Conservation (phyloP, 2,329 filamentous ascomycete species). For the Nectriaceae sp. region DNA sequence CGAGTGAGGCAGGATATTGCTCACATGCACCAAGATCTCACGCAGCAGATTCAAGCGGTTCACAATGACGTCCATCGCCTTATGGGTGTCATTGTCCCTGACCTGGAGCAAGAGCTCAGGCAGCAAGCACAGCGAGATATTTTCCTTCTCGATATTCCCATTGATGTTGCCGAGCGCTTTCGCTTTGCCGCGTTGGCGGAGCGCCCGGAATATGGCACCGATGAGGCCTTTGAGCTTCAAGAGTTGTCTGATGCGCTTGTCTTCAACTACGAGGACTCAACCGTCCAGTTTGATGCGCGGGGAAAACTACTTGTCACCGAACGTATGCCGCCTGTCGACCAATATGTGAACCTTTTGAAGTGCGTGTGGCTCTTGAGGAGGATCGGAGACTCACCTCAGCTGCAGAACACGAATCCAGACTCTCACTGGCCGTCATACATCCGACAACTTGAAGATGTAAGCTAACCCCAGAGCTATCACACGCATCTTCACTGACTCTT, state of each 20-base stretch:
- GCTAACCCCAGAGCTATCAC: too few relatives aligned
- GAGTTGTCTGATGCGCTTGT: conserved; percentile 37
- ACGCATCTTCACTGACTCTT: conserved; percentile 11
- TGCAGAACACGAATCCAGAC: conserved; percentile 15
- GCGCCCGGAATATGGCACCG: conserved; percentile 19
- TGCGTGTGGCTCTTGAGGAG: conserved; percentile 33
- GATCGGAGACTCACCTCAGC: conserved; percentile 17
- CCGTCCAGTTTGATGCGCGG: conserved; percentile 20
- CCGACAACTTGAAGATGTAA: conserved; percentile 34
- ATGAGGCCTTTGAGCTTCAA: conserved; percentile 23
- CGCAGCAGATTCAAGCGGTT: conserved; percentile 22
- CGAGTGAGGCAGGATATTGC: conserved; percentile 32
- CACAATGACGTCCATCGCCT: conserved; percentile 25
- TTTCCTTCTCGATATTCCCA: conserved; percentile 20
- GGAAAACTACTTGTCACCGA: conserved; percentile 30
- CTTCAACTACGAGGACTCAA: conserved; percentile 29
- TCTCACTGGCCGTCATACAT: conserved; percentile 40
- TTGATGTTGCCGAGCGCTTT: conserved; percentile 24
- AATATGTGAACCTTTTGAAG: conserved; percentile 36
- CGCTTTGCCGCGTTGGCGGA: conserved; percentile 24
- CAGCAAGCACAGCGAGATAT: conserved; percentile 18
- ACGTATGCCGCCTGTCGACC: conserved; percentile 21
- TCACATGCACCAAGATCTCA: conserved; percentile 26
- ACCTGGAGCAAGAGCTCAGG: conserved; percentile 26
- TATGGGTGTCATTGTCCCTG: conserved; percentile 28